Evolutionary conservation across 2,329 filamentous ascomycete species (phyloP), one percentile per base, ranked within the genome.

Genomic region (Aspergillus intermedius): DNA sequence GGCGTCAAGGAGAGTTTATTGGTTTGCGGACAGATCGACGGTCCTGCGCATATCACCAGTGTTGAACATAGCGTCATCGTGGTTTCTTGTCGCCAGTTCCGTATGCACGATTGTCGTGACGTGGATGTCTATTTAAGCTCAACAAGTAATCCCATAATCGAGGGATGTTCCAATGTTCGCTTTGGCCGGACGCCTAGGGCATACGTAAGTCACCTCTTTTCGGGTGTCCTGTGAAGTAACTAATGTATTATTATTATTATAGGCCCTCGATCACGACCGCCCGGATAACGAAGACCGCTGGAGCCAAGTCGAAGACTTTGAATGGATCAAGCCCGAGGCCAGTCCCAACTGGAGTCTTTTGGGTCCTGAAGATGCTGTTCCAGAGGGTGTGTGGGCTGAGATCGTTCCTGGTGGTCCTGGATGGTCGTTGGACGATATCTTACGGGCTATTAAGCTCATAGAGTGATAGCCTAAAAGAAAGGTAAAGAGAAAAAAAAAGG

Each of bases 281-380:
- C 55, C 57, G 3, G 57, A 66, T 25, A 53, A 64, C 5, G 58
- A 64, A 47, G 91, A 95, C 64, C 80, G 86, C 60, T 98, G 89
- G 88, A 80, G 91, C 58, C 83, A 93, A 60, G 87, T 97, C 13
- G 88, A 97, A 66, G 93, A 98, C 67, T 98, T 98, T 76, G 95
- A 95, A 71, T 97, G 93, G 93, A 79, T 96, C 54, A 94, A 91
- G 68, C 77, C 80, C 13, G 88, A 87, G 49, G 81, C 82, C 25
- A 96, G 88, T 63, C 93, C 93, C 2, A 91, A 98, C 64, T 98
- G 91, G 89, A 80, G 75, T 30, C 69, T 88, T 2, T 59, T 97
- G 19, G 74, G 80, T 1, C 77, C 82, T 46, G 74, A 74, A 1
- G 73, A 84, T 47, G 77, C 78, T 21, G 70, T 91, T 10, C 57